Base-by-base conservation (phyloP, 176 grass and related monocot genomes). In the Elymus sibiricus region DNA sequence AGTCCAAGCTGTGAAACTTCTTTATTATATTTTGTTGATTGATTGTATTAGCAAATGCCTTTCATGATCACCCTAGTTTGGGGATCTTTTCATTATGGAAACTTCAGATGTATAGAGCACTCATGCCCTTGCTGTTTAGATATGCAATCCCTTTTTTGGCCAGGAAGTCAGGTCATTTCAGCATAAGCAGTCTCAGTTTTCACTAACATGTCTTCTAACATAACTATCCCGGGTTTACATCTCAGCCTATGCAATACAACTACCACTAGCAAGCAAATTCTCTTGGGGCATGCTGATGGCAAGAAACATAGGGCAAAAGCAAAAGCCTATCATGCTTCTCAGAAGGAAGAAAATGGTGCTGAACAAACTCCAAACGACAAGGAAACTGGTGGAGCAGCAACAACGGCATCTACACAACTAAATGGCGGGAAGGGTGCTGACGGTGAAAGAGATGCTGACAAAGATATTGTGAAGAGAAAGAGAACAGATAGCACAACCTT, bases 231-330 rank as follows among this genome's bases (percentile, higher is more conserved):
- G 37, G 29, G 78, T 91, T 95, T 86, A 25, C 10, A 16, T 64
- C 21, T 25, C 92, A 99, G 94, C 72, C 87, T 99, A 71, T 99
- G 97, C 92, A 96, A 99, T 14, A 99, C 94, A 43, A 94, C 74
- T 53, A 85, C 97, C 25, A 96, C 97, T 67, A 99, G 97, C 91
- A 84, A 92, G 82, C 97, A 98, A 79, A 94, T 94, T 46, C 91
- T 96, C 29, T 88, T 99, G 55, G 60, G 71, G 4, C 92, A 99
- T 87, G 92, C 97, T 76, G 94, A 99, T 79, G 97, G 97, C 31
- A 99, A 92, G 88, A 99, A 99, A 74, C 97, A 99, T 70, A 92
- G 97, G 78, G 97, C 97, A 74, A 99, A 96, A 81, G 92, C 94
- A 80, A 93, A 93, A 80, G 97, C 94, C 80, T 99, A 85, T 42